Evolutionary conservation across 2,329 filamentous ascomycete genomes (phyloP).

Genomic region (Trichoderma semiorbis): DNA sequence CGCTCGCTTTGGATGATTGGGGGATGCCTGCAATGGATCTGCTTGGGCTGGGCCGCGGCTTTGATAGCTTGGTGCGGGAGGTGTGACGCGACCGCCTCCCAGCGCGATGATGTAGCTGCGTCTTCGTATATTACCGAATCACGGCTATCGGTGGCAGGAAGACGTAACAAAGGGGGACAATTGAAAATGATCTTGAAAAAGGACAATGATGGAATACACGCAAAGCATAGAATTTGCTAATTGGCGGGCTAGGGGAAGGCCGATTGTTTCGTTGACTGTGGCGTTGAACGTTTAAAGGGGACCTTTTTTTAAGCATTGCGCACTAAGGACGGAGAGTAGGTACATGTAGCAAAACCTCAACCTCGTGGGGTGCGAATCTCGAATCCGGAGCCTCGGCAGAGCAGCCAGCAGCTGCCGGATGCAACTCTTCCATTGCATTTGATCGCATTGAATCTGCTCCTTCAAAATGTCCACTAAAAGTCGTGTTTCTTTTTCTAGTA

Average conservation of each 20-base stretch:
- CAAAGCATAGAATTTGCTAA: neutral
- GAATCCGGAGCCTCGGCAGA: constrained; percentile 11
- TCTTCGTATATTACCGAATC: neutral
- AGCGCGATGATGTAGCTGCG: constrained; percentile 6
- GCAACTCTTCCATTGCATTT: neutral
- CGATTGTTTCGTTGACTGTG: neutral
- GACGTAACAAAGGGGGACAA: neutral
- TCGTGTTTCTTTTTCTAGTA: neutral
- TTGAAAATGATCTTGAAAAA: neutral
- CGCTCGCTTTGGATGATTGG: constrained; percentile 5
- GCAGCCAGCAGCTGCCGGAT: neutral
- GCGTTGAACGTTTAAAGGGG: neutral
- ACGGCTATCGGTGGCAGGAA: neutral
- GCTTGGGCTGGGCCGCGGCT: neutral
- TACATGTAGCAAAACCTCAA: neutral
- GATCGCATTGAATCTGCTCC: neutral
- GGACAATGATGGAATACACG: neutral
- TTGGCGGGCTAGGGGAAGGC: neutral
- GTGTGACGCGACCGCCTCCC: constrained; percentile 7
- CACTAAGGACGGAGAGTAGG: neutral
- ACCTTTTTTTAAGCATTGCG: neutral
- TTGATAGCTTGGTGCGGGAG: neutral
- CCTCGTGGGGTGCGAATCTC: neutral
- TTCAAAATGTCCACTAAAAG: neutral
- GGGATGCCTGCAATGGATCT: constrained; percentile 6